Base-by-base conservation (phyloP, 306 rosid genomes). In the Canavalia ensiformis region DNA sequence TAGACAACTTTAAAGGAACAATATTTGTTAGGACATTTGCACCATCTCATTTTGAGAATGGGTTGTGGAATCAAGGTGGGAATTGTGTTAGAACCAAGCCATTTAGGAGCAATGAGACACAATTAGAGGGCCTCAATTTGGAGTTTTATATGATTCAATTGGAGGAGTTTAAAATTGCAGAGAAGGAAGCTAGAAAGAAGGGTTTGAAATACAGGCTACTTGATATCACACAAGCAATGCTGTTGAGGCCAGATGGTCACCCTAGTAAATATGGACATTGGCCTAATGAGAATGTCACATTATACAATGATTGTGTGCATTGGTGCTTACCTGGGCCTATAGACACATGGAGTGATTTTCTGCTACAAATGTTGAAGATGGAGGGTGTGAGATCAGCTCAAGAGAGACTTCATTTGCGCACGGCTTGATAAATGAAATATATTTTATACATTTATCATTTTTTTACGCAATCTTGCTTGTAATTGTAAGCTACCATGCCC, bases 321-420 rank as follows among this genome's bases (percentile, higher is more conserved):
- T 96, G 97, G 97, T 92, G 97, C 75, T 84, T 92, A 82, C 97
- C 97, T 0, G 97, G 98, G 0, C 97, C 98, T 5, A 90, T 95
- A 8, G 98, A 91, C 75, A 83, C 89, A 0, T 95, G 95, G 98
- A 90, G 89, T 54, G 97, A 95, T 86, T 86, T 95, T 76, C 58
- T 92, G 55, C 80, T 94, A 9, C 87, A 89, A 31, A 91, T 94
- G 93, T 60, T 94, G 86, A 94, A 91, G 87, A 92, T 87, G 90
- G 97, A 94, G 67, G 90, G 94, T 35, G 85, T 89, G 18, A 82
- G 86, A 83, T 90, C 94, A 1, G 90, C 91, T 45, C 81, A 87
- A 73, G 94, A 93, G 84, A 89, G 68, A 64, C 86, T 75, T 76
- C 85, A 84, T 52, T 84, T 70, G 68, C 80, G 45, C 29, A 57